These are phyloP conservation scores for Alternaria gaisen DNA, from an alignment of 2,329 filamentous ascomycete genomes.

Conservation along the genomic window DNA sequence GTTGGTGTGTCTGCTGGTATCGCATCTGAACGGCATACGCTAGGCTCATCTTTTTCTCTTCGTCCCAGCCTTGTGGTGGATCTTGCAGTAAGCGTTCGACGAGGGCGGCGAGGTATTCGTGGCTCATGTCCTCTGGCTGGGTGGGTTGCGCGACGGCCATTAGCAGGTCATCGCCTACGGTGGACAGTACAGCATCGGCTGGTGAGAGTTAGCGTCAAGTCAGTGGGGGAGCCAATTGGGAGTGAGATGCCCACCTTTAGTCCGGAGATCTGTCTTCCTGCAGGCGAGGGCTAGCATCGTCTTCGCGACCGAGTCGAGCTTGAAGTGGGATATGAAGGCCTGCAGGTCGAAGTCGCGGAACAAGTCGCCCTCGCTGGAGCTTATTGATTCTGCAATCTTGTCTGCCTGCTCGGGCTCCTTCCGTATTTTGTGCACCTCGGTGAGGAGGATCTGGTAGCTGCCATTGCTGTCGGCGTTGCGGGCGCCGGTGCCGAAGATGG, in stretches of 20 bases:
- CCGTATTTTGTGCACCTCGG: constrained; percentile 86
- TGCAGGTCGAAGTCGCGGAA: constrained; percentile 97
- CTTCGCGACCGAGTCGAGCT: constrained; percentile 87
- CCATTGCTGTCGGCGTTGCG: constrained; percentile 77
- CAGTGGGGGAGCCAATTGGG: neutral
- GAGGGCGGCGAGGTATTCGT: constrained; percentile 78
- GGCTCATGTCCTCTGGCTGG: constrained; percentile 71
- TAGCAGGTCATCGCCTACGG: constrained; percentile 79
- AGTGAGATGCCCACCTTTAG: constrained; percentile 73
- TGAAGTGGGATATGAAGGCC: constrained; percentile 95
- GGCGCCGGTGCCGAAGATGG: constrained; percentile 85
- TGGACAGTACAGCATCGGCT: constrained; percentile 91
- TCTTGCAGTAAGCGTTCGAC: constrained; percentile 88
- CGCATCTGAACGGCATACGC: constrained; percentile 67
- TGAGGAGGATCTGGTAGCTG: constrained; percentile 82
- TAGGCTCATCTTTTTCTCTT: constrained; percentile 75
- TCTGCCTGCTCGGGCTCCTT: constrained; percentile 82
- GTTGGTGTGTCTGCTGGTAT: constrained; percentile 70
- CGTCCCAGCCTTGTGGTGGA: constrained; percentile 85
- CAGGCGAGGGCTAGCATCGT: constrained; percentile 88
- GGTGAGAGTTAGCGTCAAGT: constrained; percentile 28
- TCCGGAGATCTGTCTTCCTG: constrained; percentile 82
- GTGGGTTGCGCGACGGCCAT: constrained; percentile 73
- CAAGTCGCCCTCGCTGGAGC: constrained; percentile 87
- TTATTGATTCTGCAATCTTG: constrained; percentile 93